Evolutionary conservation across 2,329 filamentous ascomycete genomes (phyloP).

Genomic region (Aureobasidium sp.): DNA sequence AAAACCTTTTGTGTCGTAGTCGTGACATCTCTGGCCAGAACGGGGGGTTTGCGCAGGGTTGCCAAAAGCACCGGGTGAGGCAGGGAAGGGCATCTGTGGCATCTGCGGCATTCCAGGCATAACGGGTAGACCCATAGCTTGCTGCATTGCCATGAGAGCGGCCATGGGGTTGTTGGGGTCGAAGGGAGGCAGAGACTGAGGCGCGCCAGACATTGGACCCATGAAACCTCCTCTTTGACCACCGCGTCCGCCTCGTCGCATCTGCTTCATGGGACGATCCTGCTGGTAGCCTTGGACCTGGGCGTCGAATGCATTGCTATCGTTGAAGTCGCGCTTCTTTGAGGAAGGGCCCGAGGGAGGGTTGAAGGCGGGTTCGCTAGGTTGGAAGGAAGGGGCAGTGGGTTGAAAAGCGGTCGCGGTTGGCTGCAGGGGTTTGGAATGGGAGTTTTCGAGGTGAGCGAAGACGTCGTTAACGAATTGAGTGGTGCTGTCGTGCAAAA

Average conservation of each 20-base stretch:
- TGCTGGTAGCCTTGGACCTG: conserved; percentile 24
- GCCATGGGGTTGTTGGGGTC: conserved; percentile 55
- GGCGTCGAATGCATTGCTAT: conserved; percentile 33
- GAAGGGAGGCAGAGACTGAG: conserved; percentile 42
- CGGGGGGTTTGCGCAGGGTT: conserved; percentile 15
- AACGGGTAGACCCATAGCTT: conserved; percentile 37
- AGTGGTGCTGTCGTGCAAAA: conserved; percentile 51
- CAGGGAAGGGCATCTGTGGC: conserved; percentile 31
- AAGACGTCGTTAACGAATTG: conserved; percentile 68
- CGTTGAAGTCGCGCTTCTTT: conserved; percentile 50
- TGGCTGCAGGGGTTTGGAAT: conserved; percentile 2
- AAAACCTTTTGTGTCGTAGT: conserved; percentile 66
- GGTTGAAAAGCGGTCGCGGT: conserved; percentile 10
- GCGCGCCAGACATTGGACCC: conserved; percentile 26
- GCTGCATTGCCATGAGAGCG: conserved; percentile 49
- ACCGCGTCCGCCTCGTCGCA: conserved; percentile 46
- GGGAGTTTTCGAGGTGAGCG: conserved; percentile 50
- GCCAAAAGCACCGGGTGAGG: conserved; percentile 16
- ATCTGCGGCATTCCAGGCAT: conserved; percentile 36
- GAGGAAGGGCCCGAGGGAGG: conserved; percentile 23
- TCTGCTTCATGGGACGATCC: conserved; percentile 45
- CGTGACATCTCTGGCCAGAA: conserved; percentile 48
- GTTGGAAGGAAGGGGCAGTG: not conserved
- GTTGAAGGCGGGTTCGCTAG: conserved; percentile 16
- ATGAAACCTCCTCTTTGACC: conserved; percentile 19